phyloP scores from a whole-genome alignment of 192 early-diverging fungal genomes.

The Podila horticola region DNA sequence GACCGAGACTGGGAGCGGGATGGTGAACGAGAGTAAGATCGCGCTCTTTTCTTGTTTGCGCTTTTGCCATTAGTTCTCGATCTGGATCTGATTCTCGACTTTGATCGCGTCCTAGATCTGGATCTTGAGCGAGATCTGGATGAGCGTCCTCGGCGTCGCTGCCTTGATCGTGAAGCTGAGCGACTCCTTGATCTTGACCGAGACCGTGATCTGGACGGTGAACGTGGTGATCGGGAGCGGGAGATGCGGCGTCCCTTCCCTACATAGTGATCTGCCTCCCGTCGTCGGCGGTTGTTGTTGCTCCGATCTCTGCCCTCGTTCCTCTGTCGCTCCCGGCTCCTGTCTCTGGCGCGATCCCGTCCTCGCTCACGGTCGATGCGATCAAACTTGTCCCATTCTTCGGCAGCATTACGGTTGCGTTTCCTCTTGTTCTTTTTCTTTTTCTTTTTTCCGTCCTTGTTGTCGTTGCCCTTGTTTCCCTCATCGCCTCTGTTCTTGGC shows the following conservation, averaged over 20 bases:
- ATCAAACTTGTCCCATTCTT: background rate
- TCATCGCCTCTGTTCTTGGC: background rate
- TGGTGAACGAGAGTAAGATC: background rate
- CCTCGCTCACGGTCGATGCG: background rate
- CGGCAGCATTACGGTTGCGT: background rate
- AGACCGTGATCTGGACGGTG: background rate
- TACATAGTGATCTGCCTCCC: background rate
- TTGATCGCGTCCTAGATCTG: background rate
- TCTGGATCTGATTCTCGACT: background rate
- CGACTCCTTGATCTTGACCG: background rate
- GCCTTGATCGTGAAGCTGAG: background rate
- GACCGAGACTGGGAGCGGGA: background rate
- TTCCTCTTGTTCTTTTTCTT: constrained; percentile 1
- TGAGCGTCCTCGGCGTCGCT: background rate
- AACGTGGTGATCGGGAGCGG: background rate
- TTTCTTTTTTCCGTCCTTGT: background rate
- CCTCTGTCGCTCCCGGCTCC: background rate
- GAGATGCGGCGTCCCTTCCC: background rate
- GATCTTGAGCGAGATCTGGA: background rate
- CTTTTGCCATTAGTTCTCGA: background rate
- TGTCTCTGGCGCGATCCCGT: background rate
- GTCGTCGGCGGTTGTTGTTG: background rate
- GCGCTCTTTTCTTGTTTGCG: background rate
- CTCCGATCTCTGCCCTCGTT: background rate
- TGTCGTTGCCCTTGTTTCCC: background rate